Base-by-base conservation (phyloP, 352 stramenopile species). In the Globisporangium lucens region DNA sequence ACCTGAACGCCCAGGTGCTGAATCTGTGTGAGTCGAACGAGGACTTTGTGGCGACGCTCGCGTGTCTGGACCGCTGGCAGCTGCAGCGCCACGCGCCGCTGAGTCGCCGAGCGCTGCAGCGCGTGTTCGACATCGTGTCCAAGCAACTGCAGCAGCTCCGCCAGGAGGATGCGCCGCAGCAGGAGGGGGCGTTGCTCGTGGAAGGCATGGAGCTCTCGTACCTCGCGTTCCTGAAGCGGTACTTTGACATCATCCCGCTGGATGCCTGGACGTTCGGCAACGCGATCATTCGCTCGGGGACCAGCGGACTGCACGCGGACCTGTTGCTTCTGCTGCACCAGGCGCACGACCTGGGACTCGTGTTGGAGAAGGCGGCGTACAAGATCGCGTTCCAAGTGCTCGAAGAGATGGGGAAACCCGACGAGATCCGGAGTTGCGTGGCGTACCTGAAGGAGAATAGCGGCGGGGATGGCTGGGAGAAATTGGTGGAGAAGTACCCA, bases 11-110 rank as follows among this genome's bases (percentile, higher is more conserved):
- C 12, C 73, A 90, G 47, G 67, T 92, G 22, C 53, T 92, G n/a
- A 89, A 90, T 56, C 72, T 90, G 24, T 92, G 83, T 51, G 78
- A 88, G 49, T 83, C 80, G 2, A 87, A 86, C 56, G 70, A 87
- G 38, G 82, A 92, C 30, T 65, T 92, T 24, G 75, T 72, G 29
- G 89, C 82, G 2, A 77, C 87, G 75, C 52, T 92, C 3, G 73
- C 80, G 41, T 85, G 80, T 36, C 61, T 92, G 22, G 80, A 92
- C 51, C 78, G 82, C 24, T 90, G 79, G 78, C 79, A 89, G 24
- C 67, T 55, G n/a, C 77, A 83, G 61, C 63, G 71, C 36, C 63
- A 60, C n/a, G 71, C 65, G 20, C 59, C 67, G 5, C 64, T 89
- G 43, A 92, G 83, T 72, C 78, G 77, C 17, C 72, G 82, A 2